Base-by-base conservation (phyloP, 2,329 filamentous ascomycete genomes). In the Claviceps sp. region DNA sequence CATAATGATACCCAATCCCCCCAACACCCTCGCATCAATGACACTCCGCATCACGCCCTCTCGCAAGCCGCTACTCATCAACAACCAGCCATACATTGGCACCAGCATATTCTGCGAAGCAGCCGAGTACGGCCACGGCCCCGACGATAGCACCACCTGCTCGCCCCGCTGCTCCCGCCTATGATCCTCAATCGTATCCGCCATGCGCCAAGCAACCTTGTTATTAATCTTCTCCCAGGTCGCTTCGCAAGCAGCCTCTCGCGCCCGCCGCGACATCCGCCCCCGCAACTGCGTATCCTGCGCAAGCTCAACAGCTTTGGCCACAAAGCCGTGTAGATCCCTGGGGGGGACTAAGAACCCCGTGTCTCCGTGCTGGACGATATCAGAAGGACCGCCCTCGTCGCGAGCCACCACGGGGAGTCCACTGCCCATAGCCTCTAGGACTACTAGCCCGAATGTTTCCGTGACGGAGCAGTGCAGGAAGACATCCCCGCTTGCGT, bases 161-260 rank as follows among this genome's bases (percentile, higher is more conserved):
- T 44, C 16, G 48, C 37, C 7, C 51, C 52, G 22, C 50, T 58
- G 54, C 52, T 69, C 69, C 26, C 57, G 61, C 47, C 68, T 65
- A 22, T 75, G 65, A 46, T 75, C 69, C 16, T 72, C 68, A 48
- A 79, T 75, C n/a, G 68, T 69, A 49, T 77, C 72, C 3, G 73
- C 68, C 67, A 86, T 78, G 53, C 78, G 75, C 74, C 79, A 80
- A 3, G 83, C 83, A 1, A 85, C 82, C 48, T 77, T 78, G 59
- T 84, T 83, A 67, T 84, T 84, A 64, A 86, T 84, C 66, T 77
- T 82, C 54, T 85, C 81, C 84, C 83, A 50, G 0, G 81, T 86
- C 2, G 78, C 81, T 48, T 81, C 72, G 54, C 77, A 76, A 0
- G 82, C 83, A 55, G 81, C 76, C 20, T 63, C 61, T 50, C 81